These are phyloP conservation scores for Botrytis byssoidea DNA, from an alignment of 2,329 filamentous ascomycete species.

Conservation along the genomic window DNA sequence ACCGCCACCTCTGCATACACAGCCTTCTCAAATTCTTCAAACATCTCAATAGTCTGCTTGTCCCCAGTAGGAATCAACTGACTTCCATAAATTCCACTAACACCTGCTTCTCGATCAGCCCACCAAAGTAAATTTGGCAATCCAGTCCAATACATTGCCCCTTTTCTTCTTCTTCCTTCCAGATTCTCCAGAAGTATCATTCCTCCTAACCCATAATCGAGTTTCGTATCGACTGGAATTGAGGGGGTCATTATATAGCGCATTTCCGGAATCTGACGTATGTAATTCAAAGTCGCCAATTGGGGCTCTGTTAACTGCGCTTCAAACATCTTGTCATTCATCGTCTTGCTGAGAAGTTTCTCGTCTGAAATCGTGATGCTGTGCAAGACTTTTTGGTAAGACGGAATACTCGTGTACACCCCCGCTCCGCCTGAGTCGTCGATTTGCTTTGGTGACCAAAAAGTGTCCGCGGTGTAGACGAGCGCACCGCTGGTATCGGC, in stretches of 20 bases:
- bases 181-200: conserved; percentile 16
- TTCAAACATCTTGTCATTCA: conserved; percentile 22
- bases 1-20: conserved; percentile 39
- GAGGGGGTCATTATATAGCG: background rate
- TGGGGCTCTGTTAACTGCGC: conserved; percentile 16
- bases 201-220: conserved; percentile 16
- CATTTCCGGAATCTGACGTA: background rate
- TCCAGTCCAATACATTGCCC: conserved; percentile 43
- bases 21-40: conserved; percentile 42
- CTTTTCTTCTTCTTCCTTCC: conserved; percentile 12
- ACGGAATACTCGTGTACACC: background rate
- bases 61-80: conserved; percentile 47
- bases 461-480: background rate
- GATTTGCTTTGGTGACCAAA: background rate
- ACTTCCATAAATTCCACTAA: conserved; percentile 45
- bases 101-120: conserved; percentile 42
- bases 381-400: conserved; percentile 23
- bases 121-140: conserved; percentile 49
- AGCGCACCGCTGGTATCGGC: background rate
- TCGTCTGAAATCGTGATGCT: conserved; percentile 22
- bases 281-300: background rate
- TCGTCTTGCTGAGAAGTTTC: conserved; percentile 14
- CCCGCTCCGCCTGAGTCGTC: conserved; percentile 22
- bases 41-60: conserved; percentile 38
- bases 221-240: background rate